Evolutionary conservation across 768 basidiomycete genomes (phyloP).

Genomic region (Mycena floridula): DNA sequence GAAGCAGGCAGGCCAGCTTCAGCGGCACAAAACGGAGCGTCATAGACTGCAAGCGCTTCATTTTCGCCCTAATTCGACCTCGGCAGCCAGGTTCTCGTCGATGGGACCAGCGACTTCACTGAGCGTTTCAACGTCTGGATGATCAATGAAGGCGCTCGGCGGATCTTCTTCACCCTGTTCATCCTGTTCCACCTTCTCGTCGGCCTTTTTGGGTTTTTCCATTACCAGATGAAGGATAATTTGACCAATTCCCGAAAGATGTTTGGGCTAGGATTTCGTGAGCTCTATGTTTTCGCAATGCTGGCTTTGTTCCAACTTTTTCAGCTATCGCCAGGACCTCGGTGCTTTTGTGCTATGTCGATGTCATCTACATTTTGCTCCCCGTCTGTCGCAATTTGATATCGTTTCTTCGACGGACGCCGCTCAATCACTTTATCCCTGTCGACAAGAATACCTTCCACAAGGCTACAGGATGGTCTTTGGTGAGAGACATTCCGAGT

Average conservation of each 20-base stretch:
- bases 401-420: constrained; percentile 78
- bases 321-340: constrained; percentile 81
- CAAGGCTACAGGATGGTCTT: constrained; percentile 88
- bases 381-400: constrained; percentile 95
- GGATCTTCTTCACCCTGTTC: constrained; percentile 54
- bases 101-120: constrained; percentile 15
- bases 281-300: constrained; percentile 12
- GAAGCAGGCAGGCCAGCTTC: constrained; percentile 44
- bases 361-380: constrained; percentile 89
- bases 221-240: constrained; percentile 61
- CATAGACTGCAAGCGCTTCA: constrained; percentile 81
- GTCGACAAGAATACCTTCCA: constrained; percentile 93
- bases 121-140: constrained; percentile 48
- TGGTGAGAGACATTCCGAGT: too few relatives aligned
- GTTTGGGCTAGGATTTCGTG: constrained; percentile 57
- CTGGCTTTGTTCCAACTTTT: background rate
- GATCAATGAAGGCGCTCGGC: constrained; percentile 60
- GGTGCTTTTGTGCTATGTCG: too few relatives aligned
- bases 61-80: constrained; percentile 33
- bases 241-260: constrained; percentile 42
- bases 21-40: constrained; percentile 84
- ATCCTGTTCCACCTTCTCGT: constrained; percentile 56
- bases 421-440: constrained; percentile 79
- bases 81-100: constrained; percentile 19
- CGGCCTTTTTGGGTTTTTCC: constrained; percentile 46